Evolutionary conservation across 139 green algal species (phyloP), one percentile per base, ranked within the genome.

Genomic region (Diplosphaera chodatii): DNA sequence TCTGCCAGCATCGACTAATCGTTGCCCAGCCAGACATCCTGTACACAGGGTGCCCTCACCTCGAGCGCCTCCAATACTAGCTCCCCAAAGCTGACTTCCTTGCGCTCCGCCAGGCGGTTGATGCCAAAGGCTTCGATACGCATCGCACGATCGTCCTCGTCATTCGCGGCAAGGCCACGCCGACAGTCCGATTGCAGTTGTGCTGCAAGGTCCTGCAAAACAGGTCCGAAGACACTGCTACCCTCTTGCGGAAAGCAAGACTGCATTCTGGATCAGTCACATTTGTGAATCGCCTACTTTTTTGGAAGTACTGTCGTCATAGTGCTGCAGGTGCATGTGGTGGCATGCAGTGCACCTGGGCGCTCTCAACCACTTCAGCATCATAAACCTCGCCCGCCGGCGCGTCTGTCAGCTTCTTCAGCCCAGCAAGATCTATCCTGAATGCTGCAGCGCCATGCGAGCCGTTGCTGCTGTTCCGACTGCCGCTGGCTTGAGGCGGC

Each of bases 51-150:
- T 13, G 20, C 6, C 13, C 40, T 27, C 63, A 59, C 74, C 74
- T 79, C 62, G 1, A 86, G 66, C 0, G 85, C 84, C 40, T 89
- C 79, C 20, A 31, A 37, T 25, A 84, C 31, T 64, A 87, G 71
- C 64, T 85, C 71, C 59, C 62, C 20, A 29, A 87, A 83, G 27
- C 80, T 75, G 28, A 70, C 74, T 62, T 82, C 73, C 73, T 69
- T n/a, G 0, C 66, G 66, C 1, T 40, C 63, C 2, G 32, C 40
- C 6, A 77, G 40, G 6, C 21, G 65, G 62, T 84, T 84, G 41
- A 3, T 31, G 2, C 79, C 79, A 48, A 82, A 74, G 13, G 23
- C 40, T 21, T 30, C 5, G 32, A 68, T 66, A 15, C 72, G 71
- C 0, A 48, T 59, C 18, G 34, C 59, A n/a, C 81, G 63, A 40